Base-by-base conservation (phyloP, 352 stramenopile species). In the Phytopythium mirpurense region DNA sequence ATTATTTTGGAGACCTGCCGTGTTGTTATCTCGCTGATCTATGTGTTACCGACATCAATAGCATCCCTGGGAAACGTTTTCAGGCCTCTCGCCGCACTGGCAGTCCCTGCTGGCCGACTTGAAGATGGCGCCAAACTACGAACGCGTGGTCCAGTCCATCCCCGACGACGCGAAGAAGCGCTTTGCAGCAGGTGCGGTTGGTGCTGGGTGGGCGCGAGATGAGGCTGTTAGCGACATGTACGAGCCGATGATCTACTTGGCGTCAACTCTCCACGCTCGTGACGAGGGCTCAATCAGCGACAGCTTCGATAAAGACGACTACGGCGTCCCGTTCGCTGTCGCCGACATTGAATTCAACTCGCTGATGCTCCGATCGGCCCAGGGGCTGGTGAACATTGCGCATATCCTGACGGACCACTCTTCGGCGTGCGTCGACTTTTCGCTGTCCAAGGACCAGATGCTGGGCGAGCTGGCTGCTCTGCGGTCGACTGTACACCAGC, bases 11-110 rank as follows among this genome's bases (percentile, higher is more conserved):
- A 9, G 32, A 10, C 6, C 11, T 36, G 32, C 7, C 6, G 3
- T 16, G n/a, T 4, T 19, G 8, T 5, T 31, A 56, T 35, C 54
- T 48, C 14, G 31, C 16, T 40, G 47, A 11, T 5, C 11, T 31
- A 3, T 29, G 38, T 14, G 42, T 60, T 4, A 38, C 1, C 44
- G 21, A 34, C 29, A 48, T 50, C 19, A 50, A 94, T 50, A 94
- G 83, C 83, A 94, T 48, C 83, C 82, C 8, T 94, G 83, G 83
- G 83, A 94, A 43, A 91, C 79, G n/a, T 88, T 94, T 57, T 89
- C 80, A 27, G 56, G 77, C 4, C 65, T 90, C 3, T 88, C 78
- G 5, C 67, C 66, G 9, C 79, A 91, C 47, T 94, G 81, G 83
- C 71, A 78, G 48, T 44, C 41, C 6, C 65, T 71, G 7, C 54